These are phyloP conservation scores for Neurospora discreta DNA, from an alignment of 495 filamentous ascomycete genomes.

Conservation along the genomic window DNA sequence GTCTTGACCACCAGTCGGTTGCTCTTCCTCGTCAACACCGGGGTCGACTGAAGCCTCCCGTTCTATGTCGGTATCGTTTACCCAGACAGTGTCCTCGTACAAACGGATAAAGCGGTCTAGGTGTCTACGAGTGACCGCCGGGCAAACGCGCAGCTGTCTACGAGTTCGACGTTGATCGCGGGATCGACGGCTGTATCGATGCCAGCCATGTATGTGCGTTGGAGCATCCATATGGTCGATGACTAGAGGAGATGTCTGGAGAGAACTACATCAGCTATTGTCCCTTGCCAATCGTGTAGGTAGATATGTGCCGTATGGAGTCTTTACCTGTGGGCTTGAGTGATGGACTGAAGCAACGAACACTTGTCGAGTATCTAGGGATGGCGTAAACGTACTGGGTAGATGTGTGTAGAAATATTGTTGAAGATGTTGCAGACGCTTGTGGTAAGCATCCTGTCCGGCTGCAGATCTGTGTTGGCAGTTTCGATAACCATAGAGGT, in stretches of 20 bases:
- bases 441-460: not conserved
- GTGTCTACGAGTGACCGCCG: not conserved
- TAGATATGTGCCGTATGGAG: not conserved
- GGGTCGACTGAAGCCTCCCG: not conserved
- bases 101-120: not conserved
- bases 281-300: not conserved
- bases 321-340: accelerated
- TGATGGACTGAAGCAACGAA: not conserved
- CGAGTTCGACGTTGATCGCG: not conserved
- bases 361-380: not conserved
- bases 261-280: not conserved
- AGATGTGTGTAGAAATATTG: not conserved
- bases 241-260: not conserved
- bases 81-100: not conserved
- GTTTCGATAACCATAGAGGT: not conserved
- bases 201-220: not conserved
- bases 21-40: too few species aligned
- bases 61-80: not conserved
- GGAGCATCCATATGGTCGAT: not conserved
- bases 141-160: not conserved
- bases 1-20: not conserved
- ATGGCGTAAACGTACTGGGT: not conserved
- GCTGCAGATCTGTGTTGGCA: not conserved
- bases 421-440: not conserved
- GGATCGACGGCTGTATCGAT: not conserved